These are phyloP conservation scores for Nepenthes alata DNA, from an alignment of 179 eudicot genomes.

Conservation along the genomic window DNA sequence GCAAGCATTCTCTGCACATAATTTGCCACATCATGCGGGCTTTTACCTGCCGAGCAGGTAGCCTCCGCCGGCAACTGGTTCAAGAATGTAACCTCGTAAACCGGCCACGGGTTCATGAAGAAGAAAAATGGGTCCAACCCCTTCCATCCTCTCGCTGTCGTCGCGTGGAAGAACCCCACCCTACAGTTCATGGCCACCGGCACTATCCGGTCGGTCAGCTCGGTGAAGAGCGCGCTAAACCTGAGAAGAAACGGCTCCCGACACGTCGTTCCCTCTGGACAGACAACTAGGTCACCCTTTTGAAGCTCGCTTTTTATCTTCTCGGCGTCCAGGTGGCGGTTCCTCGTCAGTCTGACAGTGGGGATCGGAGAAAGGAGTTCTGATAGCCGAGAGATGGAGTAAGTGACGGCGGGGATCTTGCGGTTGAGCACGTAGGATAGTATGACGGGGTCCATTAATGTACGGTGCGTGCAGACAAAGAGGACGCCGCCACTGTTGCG, in stretches of 20 bases:
- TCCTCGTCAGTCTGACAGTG: constrained; percentile 8
- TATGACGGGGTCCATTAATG: constrained; percentile 83
- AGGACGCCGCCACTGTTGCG: constrained; percentile 43
- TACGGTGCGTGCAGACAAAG: constrained; percentile 77
- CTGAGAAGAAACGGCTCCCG: constrained; percentile 16
- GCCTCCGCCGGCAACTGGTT: constrained; percentile 7
- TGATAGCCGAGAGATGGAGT: constrained; percentile 8
- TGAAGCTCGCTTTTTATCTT: constrained; percentile 4
- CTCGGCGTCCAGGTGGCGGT: constrained; percentile 8
- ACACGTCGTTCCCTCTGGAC: constrained; percentile 21
- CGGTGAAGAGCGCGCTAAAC: constrained; percentile 16
- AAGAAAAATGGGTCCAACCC: constrained; percentile 13
- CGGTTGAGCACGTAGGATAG: constrained; percentile 7
- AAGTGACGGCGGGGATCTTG: constrained; percentile 16
- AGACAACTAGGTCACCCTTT: constrained; percentile 13
- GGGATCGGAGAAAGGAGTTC: constrained; percentile 12
- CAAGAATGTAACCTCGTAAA: constrained; percentile 15
- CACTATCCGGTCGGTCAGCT: constrained; percentile 16
- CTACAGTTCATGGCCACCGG: constrained; percentile 15
- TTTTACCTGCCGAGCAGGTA: constrained; percentile 7
- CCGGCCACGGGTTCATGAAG: constrained; percentile 15
- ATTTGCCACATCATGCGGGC: constrained; percentile 15
- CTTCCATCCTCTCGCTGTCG: constrained; percentile 16
- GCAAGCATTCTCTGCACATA: constrained; percentile 11
- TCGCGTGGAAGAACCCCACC: constrained; percentile 14